These are phyloP conservation scores for Pseudognaphalium luteoalbum DNA, from an alignment of 129 eudicot species.

Conservation along the genomic window DNA sequence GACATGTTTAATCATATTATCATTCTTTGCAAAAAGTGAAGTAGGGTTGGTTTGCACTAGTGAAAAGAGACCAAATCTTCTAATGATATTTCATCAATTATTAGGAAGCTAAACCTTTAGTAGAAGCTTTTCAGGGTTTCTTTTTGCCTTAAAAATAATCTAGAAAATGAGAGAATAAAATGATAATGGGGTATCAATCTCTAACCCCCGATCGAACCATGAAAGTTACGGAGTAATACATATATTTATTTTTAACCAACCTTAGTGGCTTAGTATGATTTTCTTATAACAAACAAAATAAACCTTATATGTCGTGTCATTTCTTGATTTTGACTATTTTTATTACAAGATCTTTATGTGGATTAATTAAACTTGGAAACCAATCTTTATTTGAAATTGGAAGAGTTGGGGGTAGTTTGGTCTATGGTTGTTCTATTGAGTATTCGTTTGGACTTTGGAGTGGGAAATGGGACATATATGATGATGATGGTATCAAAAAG, in stretches of 20 bases:
- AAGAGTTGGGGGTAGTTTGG: slow-evolving; percentile 13
- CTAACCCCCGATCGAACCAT: too few relatives aligned
- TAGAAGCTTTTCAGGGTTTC: slow-evolving; percentile 20
- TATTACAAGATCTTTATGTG: too few relatives aligned
- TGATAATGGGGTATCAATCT: background rate
- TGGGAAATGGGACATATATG: slow-evolving; percentile 24
- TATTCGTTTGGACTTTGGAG: slow-evolving; percentile 7
- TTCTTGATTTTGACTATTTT: background rate
- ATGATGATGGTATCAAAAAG: slow-evolving; percentile 24
- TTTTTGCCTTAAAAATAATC: slow-evolving; percentile 2
- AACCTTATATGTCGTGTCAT: background rate
- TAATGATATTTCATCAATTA: slow-evolving; percentile 29
- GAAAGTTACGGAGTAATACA: too few relatives aligned
- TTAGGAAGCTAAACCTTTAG: slow-evolving; percentile 11
- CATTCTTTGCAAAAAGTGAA: slow-evolving; percentile 31
- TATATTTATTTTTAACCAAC: too few relatives aligned
- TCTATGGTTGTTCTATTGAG: slow-evolving; percentile 11
- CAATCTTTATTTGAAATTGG: too few relatives aligned
- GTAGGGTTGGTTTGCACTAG: slow-evolving; percentile 40
- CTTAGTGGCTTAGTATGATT: too few relatives aligned
- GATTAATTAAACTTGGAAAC: too few relatives aligned
- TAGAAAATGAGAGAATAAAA: background rate
- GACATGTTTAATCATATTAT: slow-evolving; percentile 36
- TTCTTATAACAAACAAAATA: too few relatives aligned
- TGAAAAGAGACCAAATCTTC: slow-evolving; percentile 28